phyloP scores from a whole-genome alignment of 208 protist species.

The Acanthamoeba culbertsoni region DNA sequence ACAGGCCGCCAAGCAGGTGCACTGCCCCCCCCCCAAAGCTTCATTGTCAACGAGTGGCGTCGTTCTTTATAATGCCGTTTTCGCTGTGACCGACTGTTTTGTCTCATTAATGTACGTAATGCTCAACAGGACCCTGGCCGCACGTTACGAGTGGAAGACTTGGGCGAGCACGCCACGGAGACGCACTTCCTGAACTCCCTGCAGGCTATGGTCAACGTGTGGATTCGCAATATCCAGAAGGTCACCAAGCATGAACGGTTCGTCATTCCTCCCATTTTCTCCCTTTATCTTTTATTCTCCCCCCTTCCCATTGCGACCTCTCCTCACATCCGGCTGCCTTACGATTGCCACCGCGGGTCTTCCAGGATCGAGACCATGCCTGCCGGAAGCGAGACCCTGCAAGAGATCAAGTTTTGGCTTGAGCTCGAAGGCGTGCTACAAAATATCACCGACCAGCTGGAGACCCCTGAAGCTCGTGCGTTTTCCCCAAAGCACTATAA shows the following conservation, averaged over 20 bases:
- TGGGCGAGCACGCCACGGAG: conserved; percentile 62
- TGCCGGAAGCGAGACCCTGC: neutral
- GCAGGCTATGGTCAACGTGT: conserved; percentile 73
- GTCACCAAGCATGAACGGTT: conserved; percentile 79
- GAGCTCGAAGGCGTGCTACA: conserved; percentile 75
- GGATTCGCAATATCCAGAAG: conserved; percentile 84
- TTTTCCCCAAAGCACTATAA: neutral
- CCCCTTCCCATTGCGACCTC: neutral
- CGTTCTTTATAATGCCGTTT: neutral
- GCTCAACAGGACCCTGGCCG: neutral
- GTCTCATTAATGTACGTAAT: neutral
- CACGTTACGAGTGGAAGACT: conserved; percentile 64
- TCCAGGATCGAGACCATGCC: conserved; percentile 58
- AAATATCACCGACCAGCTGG: conserved; percentile 70
- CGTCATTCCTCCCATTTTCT: neutral
- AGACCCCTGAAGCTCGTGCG: conserved; percentile 68
- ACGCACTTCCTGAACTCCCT: conserved; percentile 77
- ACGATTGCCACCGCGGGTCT: too few species aligned
- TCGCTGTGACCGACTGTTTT: neutral
- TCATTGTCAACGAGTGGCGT: too few species aligned
- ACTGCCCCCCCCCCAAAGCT: too few species aligned
- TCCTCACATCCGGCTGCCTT: too few species aligned
- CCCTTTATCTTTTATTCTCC: neutral
- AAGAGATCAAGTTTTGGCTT: conserved; percentile 86
- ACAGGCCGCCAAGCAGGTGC: neutral